These are phyloP conservation scores for Intubia oerlemansii DNA, from an alignment of 2,329 filamentous ascomycete species.

Conservation along the genomic window DNA sequence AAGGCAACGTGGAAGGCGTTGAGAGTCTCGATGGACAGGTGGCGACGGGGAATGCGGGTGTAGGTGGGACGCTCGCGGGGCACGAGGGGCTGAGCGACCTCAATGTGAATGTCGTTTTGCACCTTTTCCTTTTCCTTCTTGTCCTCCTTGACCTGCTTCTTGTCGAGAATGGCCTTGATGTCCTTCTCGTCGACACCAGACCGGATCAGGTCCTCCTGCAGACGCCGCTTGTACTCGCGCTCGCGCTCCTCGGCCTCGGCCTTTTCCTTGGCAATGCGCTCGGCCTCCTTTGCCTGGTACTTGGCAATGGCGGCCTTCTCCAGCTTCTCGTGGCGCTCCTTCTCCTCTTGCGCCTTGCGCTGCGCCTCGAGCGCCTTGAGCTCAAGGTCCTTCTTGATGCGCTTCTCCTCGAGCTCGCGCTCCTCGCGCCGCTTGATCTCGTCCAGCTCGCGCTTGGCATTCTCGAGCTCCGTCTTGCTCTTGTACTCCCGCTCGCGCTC, in stretches of 20 bases:
- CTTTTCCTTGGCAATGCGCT: conserved; percentile 23
- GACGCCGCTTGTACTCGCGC: conserved; percentile 29
- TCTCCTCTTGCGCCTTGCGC: conserved; percentile 21
- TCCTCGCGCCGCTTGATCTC: conserved; percentile 15
- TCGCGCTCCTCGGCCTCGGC: conserved; percentile 27
- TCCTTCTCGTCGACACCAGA: conserved; percentile 36
- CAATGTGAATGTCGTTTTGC: conserved; percentile 6
- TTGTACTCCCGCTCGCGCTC: conserved; percentile 12
- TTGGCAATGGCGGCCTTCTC: conserved; percentile 29
- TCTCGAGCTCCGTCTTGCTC: conserved; percentile 8
- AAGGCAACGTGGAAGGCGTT: conserved; percentile 32
- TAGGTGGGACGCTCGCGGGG: conserved; percentile 22
- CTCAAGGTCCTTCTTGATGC: conserved; percentile 30
- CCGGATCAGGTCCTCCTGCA: conserved; percentile 35
- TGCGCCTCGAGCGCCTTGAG: conserved; percentile 24
- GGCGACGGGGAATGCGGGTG: conserved; percentile 38
- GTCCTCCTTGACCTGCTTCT: conserved; percentile 18
- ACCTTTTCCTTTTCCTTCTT: neutral
- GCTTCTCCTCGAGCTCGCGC: conserved; percentile 17
- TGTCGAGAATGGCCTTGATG: conserved; percentile 36
- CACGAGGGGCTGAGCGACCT: conserved; percentile 1
- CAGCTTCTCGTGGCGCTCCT: conserved; percentile 21
- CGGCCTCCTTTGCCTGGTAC: conserved; percentile 27
- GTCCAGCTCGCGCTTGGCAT: conserved; percentile 17
- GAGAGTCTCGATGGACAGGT: conserved; percentile 41